A percentile compares a stretch with the other conserved stretches of the same genome.
Evolutionary conservation across 345 rosid species (phyloP).

Genomic region (Populus davidiana): DNA sequence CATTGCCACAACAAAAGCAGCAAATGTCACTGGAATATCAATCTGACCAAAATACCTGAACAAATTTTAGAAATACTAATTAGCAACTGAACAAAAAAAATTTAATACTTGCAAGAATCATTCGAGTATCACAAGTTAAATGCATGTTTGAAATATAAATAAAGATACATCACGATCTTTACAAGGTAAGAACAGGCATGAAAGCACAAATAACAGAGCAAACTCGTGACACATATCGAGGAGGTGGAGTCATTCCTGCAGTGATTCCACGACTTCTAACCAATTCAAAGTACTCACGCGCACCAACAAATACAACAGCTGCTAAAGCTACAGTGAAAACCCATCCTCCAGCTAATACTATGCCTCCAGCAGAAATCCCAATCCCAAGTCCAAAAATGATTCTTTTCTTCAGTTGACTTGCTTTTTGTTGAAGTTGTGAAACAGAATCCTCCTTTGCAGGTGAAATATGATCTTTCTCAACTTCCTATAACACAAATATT

Average conservation of each 20-base stretch:
- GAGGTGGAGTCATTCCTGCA: conserved; percentile 95
- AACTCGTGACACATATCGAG: conserved; percentile 80
- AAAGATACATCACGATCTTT: conserved; percentile 28
- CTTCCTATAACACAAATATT: neutral
- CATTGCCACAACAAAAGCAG: conserved; percentile 78
- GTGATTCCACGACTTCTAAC: conserved; percentile 82
- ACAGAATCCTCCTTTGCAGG: neutral
- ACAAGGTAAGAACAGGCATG: conserved; percentile 85
- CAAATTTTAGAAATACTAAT: conserved; percentile 15
- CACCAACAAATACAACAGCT: conserved; percentile 64
- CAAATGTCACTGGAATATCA: conserved; percentile 71
- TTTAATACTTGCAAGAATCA: neutral
- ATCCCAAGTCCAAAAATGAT: conserved; percentile 12
- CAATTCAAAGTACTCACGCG: conserved; percentile 80
- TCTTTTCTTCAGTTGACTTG: neutral
- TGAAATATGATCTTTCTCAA: neutral
- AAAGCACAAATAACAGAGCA: conserved; percentile 78
- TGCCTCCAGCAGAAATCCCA: conserved; percentile 67
- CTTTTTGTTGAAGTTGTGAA: neutral
- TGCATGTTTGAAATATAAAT: neutral
- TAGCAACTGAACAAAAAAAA: conserved; percentile 6
- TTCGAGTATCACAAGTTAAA: too few relatives aligned
- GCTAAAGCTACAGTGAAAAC: conserved; percentile 60
- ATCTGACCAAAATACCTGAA: conserved; percentile 80
- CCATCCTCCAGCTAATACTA: conserved; percentile 91